phyloP scores from a whole-genome alignment of 179 eudicot species.

The Gypsophila paniculata region DNA sequence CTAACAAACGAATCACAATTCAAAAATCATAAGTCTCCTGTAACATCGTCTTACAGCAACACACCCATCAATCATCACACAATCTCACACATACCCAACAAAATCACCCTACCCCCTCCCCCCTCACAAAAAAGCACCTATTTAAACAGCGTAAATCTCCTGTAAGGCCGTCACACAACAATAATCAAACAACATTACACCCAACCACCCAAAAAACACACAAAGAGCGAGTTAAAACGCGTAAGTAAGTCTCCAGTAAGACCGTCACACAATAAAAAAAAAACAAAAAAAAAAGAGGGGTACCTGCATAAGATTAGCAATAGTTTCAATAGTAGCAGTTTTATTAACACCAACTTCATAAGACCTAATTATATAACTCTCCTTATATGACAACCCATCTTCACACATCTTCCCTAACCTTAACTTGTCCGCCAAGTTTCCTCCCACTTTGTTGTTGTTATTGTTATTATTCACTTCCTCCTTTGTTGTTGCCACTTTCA shows the following conservation, averaged over 20 bases:
- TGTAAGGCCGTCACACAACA: too few relatives aligned
- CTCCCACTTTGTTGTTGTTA: constrained; percentile 18
- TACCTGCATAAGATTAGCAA: constrained; percentile 92
- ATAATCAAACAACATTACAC: too few relatives aligned
- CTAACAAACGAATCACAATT: too few relatives aligned
- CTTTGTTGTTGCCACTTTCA: constrained; percentile 24
- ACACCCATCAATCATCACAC: too few relatives aligned
- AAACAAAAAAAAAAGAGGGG: background rate
- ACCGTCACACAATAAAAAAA: background rate
- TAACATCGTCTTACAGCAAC: background rate
- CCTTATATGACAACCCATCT: constrained; percentile 75
- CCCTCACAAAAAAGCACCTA: too few relatives aligned
- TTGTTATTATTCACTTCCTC: constrained; percentile 15
- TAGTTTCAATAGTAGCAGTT: constrained; percentile 89
- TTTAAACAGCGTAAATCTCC: too few relatives aligned
- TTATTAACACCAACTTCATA: constrained; percentile 94
- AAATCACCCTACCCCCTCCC: too few relatives aligned
- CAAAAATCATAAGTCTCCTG: too few relatives aligned
- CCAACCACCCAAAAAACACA: too few relatives aligned
- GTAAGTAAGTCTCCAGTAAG: background rate
- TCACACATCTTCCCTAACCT: constrained; percentile 68
- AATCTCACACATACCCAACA: too few relatives aligned
- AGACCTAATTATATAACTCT: constrained; percentile 72
- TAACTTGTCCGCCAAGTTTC: constrained; percentile 50
- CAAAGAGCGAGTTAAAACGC: too few relatives aligned